phyloP scores from a whole-genome alignment of 441 rosid species.

The Adansonia rubrostipa region DNA sequence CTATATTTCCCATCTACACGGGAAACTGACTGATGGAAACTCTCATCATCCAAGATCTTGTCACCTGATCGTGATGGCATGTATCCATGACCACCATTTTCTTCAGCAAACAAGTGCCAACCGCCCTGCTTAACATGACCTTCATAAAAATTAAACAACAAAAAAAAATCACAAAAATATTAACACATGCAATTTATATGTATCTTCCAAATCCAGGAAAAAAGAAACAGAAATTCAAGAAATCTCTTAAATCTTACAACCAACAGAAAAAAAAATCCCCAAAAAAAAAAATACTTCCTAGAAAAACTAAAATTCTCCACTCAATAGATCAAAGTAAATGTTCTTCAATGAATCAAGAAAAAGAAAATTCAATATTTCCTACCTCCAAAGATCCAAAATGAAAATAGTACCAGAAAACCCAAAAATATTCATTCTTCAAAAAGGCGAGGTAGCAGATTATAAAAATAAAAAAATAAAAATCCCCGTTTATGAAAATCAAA shows the following conservation, averaged over 20 bases:
- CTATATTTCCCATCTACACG: conserved; percentile 78
- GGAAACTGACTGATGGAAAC: conserved; percentile 50
- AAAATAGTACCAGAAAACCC: background rate
- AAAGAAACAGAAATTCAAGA: background rate
- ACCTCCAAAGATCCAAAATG: background rate
- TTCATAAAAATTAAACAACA: conserved; percentile 52
- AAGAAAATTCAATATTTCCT: background rate
- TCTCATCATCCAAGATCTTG: conserved; percentile 72
- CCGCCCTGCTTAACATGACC: conserved; percentile 96
- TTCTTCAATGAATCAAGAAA: conserved; percentile 7
- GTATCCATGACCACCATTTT: conserved; percentile 63
- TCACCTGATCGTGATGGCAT: conserved; percentile 58
- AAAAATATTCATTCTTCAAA: background rate
- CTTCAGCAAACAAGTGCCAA: conserved; percentile 74
- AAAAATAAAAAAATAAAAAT: background rate
- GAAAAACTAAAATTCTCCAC: background rate
- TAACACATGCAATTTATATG: conserved; percentile 28
- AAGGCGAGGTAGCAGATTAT: background rate
- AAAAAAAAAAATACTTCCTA: background rate
- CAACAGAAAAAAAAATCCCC: background rate
- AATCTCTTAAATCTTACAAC: background rate
- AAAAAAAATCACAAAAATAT: conserved; percentile 33
- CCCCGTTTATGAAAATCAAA: conserved; percentile 10
- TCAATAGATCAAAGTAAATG: background rate
- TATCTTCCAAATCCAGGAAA: conserved; percentile 19